Percentiles rank a stretch among this genome's conserved stretches.
phyloP scores from a whole-genome alignment of 2,329 filamentous ascomycete genomes.

The Penicillium thymicola region DNA sequence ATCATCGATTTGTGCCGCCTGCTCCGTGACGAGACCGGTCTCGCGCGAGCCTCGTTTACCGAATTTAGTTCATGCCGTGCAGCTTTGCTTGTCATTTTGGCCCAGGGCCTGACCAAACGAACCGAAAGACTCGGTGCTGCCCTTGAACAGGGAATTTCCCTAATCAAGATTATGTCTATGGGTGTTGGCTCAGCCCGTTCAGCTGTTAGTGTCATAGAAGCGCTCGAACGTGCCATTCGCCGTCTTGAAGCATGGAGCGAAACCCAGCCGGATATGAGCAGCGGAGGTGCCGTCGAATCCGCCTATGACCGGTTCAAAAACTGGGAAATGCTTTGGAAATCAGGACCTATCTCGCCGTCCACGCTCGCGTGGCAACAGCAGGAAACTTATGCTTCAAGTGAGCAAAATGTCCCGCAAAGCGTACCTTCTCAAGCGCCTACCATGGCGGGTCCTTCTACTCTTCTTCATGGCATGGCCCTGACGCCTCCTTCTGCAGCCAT shows the following conservation, averaged over 20 bases:
- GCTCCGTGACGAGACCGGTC: conserved; percentile 51
- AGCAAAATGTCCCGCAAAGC: conserved; percentile 9
- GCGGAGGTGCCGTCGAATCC: conserved; percentile 41
- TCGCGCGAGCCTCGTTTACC: conserved; percentile 55
- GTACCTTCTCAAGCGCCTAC: conserved; percentile 9
- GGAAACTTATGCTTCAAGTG: conserved; percentile 12
- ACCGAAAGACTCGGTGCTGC: conserved; percentile 45
- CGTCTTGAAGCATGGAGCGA: conserved; percentile 47
- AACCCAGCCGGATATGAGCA: conserved; percentile 28
- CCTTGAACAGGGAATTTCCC: conserved; percentile 49
- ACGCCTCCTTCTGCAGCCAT: conserved; percentile 15
- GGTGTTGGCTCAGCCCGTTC: conserved; percentile 53
- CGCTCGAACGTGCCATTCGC: conserved; percentile 49
- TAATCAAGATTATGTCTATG: conserved; percentile 54
- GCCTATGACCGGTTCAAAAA: conserved; percentile 53
- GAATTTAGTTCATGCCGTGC: conserved; percentile 57
- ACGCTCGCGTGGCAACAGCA: conserved; percentile 28
- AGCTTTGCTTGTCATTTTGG: conserved; percentile 49
- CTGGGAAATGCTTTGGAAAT: conserved; percentile 52
- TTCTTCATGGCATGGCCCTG: conserved; percentile 24
- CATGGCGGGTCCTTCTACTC: conserved; percentile 8
- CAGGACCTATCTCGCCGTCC: conserved; percentile 36
- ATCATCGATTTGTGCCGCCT: conserved; percentile 52
- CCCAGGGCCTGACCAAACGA: conserved; percentile 40
- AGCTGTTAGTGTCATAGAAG: conserved; percentile 53